Conservation (phyloP, 768 basidiomycete genomes). For the Termitomyces titanicus region DNA sequence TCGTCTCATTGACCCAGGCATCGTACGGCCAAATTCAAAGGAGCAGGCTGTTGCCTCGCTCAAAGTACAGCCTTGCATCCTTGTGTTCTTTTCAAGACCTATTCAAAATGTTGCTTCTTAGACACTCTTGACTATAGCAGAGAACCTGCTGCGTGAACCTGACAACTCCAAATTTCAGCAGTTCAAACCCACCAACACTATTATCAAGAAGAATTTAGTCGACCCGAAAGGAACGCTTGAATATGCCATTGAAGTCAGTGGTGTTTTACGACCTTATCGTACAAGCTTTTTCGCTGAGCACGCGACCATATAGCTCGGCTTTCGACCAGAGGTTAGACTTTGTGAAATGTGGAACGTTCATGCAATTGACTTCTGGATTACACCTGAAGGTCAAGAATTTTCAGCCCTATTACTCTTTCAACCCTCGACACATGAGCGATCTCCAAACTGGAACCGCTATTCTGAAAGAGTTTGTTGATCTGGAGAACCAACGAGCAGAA, state of each 20-base stretch:
- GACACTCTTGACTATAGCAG: constrained; percentile 66
- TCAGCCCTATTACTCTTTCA: constrained; percentile 71
- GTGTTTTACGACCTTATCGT: neutral
- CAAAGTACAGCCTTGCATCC: constrained; percentile 43
- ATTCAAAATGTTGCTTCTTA: constrained; percentile 25
- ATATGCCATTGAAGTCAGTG: constrained; percentile 72
- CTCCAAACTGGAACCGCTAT: constrained; percentile 63
- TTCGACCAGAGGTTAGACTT: constrained; percentile 55
- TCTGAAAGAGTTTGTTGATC: constrained; percentile 56
- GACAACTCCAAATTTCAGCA: constrained; percentile 66
- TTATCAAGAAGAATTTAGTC: constrained; percentile 63
- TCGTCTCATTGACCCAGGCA: constrained; percentile 76
- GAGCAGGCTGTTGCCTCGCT: constrained; percentile 58
- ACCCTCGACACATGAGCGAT: constrained; percentile 46
- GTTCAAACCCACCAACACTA: constrained; percentile 74
- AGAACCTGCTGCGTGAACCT: constrained; percentile 72
- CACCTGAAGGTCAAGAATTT: constrained; percentile 57
- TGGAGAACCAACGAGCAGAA: constrained; percentile 48
- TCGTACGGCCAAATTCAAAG: constrained; percentile 65
- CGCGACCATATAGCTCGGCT: constrained; percentile 55
- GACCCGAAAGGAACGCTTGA: constrained; percentile 75
- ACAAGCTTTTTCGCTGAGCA: constrained; percentile 7
- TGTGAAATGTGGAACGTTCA: neutral
- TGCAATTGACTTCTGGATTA: neutral
- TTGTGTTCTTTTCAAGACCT: constrained; percentile 14